A percentile compares a stretch with the other conserved stretches of the same genome.
Evolutionary conservation across 331 rosid species (phyloP).

Genomic region (Rosa hybrid): DNA sequence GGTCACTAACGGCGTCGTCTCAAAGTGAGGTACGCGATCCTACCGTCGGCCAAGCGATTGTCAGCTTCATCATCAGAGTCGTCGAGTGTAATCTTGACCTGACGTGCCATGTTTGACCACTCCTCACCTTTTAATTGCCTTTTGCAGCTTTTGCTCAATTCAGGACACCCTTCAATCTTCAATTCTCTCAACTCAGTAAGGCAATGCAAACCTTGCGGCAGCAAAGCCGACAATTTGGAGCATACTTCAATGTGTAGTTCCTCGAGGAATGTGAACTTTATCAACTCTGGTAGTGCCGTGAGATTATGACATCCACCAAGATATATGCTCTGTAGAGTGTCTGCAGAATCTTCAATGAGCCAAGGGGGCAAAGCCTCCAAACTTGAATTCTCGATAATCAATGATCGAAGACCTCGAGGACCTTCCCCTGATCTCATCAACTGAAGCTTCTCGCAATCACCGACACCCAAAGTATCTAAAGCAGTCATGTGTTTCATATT

Average conservation of each 20-base stretch:
- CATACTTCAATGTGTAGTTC: neutral
- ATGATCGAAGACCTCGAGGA: neutral
- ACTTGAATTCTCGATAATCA: too few relatives aligned
- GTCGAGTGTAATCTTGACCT: too few relatives aligned
- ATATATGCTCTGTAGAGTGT: too few relatives aligned
- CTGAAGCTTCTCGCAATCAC: neutral
- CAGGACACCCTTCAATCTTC: rapidly evolving
- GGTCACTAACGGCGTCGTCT: too few relatives aligned
- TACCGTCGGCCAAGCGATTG: too few relatives aligned
- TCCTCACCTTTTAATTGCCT: neutral
- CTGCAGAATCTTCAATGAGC: neutral
- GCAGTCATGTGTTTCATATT: too few relatives aligned
- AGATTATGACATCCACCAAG: neutral
- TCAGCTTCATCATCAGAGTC: too few relatives aligned
- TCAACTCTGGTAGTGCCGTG: neutral
- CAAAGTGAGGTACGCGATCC: too few relatives aligned
- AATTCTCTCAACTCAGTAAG: neutral
- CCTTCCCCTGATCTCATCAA: neutral
- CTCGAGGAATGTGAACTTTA: neutral
- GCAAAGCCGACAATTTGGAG: neutral
- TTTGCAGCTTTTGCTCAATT: neutral
- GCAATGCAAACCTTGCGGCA: neutral
- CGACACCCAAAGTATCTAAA: neutral
- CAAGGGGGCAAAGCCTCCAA: neutral
- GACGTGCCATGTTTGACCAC: neutral